A percentile compares a stretch with the other conserved stretches of the same genome.
These are phyloP conservation scores for Nakazawaea populi DNA, from an alignment of 805 yeast genomes.

Conservation along the genomic window DNA sequence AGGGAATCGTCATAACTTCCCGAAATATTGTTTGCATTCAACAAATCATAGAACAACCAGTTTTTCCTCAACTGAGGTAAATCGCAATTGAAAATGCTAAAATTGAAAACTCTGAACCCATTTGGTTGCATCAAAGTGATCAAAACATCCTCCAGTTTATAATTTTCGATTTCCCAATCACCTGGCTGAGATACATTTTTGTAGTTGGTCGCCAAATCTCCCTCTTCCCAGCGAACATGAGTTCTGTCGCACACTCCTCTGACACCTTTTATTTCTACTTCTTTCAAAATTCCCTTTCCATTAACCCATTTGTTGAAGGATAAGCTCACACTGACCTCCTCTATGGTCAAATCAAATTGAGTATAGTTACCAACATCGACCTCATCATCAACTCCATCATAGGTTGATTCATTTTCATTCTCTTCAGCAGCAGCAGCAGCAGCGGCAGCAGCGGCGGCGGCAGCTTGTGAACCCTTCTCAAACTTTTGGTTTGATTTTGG, in stretches of 20 bases:
- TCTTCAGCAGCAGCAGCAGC: conserved; percentile 20
- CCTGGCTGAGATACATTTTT: conserved; percentile 72
- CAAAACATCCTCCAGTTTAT: conserved; percentile 78
- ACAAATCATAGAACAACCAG: conserved; percentile 86
- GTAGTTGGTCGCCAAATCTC: conserved; percentile 80
- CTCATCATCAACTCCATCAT: conserved; percentile 62
- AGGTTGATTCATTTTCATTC: conserved; percentile 16
- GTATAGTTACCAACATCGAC: conserved; percentile 96
- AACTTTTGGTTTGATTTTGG: conserved; percentile 52
- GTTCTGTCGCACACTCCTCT: conserved; percentile 92
- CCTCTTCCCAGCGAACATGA: conserved; percentile 75
- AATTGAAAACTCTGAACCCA: conserved; percentile 76
- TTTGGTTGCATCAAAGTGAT: conserved; percentile 79
- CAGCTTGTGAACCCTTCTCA: conserved; percentile 67
- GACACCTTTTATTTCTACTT: conserved; percentile 73
- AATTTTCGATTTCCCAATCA: conserved; percentile 86
- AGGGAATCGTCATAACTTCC: conserved; percentile 92
- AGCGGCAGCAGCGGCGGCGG: conserved; percentile 55
- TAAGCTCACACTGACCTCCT: conserved; percentile 73
- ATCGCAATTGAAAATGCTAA: conserved; percentile 85
- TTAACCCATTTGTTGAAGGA: conserved; percentile 84
- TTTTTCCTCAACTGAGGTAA: conserved; percentile 77
- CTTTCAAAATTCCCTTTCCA: conserved; percentile 83
- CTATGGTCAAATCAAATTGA: conserved; percentile 88
- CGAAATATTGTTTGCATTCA: conserved; percentile 77